Evolutionary conservation across 1,139 yeast species (phyloP), one percentile per base, ranked within the genome.

Genomic region (Geotrichum aggregatum): DNA sequence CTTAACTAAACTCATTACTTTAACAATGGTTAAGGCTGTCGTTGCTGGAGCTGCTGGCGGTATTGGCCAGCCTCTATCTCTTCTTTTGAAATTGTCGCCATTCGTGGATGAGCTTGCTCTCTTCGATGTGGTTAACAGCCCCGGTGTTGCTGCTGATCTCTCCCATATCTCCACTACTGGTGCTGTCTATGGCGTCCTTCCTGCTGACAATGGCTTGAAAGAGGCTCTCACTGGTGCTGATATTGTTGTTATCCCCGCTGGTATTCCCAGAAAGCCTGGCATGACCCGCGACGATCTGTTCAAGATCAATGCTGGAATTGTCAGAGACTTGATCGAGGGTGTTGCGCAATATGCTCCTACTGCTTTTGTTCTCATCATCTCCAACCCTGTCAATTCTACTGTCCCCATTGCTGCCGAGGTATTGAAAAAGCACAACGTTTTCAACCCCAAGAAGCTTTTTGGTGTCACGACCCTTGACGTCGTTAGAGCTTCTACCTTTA

Each of bases 211-310:
- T 36, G 84, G 83, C 10, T 68, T 82, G 40, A 64, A 69, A 47
- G 65, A 63, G 41, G 94, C 96, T 26, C 76, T 91, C 61, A 71
- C 77, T 50, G 85, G 82, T 49, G 76, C 95, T 26, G 86, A 85
- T 64, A 77, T 89, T 58, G 86, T 91, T 58, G 81, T 91, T 56
- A 86, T 91, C 68, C 96, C 97, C 59, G 97, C 97, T 48, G 97
- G 98, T 68, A 87, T 91, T 55, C 97, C 97, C 70, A 83, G 98
- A 76, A 91, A 91, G 76, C 97, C 97, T 54, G 97, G 97, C 62
- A 91, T 91, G 98, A 87, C 97, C 60, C 83, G 98, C 72, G 97
- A 91, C 70, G 97, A 91, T 69, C 79, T 91, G 69, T 88, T 91
- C 79, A 83, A 82, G 74, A 87, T 92, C 75, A 91, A 91, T 68